These are phyloP conservation scores for Nannizzia gypsea DNA, from an alignment of 2,329 filamentous ascomycete species.

Conservation along the genomic window DNA sequence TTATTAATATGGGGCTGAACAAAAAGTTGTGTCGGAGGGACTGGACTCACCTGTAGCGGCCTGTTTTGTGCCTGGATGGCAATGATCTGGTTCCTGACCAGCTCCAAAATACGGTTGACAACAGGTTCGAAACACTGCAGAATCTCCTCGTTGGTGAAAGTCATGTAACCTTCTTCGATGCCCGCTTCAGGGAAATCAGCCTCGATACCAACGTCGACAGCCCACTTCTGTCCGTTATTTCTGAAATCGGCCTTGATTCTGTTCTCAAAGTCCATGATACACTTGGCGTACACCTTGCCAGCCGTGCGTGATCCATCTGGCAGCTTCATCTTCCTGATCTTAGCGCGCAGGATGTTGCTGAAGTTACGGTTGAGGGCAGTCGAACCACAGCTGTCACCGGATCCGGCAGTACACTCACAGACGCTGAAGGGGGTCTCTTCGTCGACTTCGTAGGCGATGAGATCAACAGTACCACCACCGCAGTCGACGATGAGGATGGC, in stretches of 20 bases:
- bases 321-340: slow-evolving; percentile 98
- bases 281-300: slow-evolving; percentile 97
- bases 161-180: slow-evolving; percentile 99
- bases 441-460: slow-evolving; percentile 97
- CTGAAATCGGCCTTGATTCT: slow-evolving; percentile 99
- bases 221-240: slow-evolving; percentile 98
- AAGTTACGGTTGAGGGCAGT: slow-evolving; percentile 97
- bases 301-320: slow-evolving; percentile 93
- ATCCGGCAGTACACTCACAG: slow-evolving; percentile 91
- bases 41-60: slow-evolving; percentile 57
- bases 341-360: slow-evolving; percentile 91
- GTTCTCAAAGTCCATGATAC: slow-evolving; percentile 99
- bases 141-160: slow-evolving; percentile 98
- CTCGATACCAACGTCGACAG: slow-evolving; percentile 96
- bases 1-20: neutral
- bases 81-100: slow-evolving; percentile 96
- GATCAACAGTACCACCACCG: slow-evolving; percentile 93
- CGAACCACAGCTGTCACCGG: slow-evolving; percentile 95
- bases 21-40: neutral
- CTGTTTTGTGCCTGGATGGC: slow-evolving; percentile 97
- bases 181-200: slow-evolving; percentile 94
- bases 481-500: slow-evolving; percentile 98
- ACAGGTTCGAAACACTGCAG: slow-evolving; percentile 98
- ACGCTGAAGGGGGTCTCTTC: slow-evolving; percentile 96
- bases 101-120: slow-evolving; percentile 88